A percentile compares a stretch with the other conserved stretches of the same genome.
Conservation (phyloP, 306 rosid genomes). For the Medicago ruthenica region DNA sequence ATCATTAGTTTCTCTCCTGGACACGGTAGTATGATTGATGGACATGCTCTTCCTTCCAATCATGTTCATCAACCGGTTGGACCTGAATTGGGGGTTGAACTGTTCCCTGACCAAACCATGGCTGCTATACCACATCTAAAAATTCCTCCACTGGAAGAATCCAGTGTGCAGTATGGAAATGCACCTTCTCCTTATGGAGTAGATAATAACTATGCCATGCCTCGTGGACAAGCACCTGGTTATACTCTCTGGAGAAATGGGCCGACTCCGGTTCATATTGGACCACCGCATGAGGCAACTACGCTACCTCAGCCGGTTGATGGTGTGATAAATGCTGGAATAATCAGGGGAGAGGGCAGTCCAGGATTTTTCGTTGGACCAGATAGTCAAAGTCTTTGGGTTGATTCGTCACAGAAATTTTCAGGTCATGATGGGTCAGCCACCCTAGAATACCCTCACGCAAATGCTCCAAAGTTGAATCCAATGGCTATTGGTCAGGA, state of each 20-base stretch:
- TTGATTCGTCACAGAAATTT: slow-evolving; percentile 71
- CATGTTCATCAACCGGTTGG: slow-evolving; percentile 65
- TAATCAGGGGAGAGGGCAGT: slow-evolving; percentile 68
- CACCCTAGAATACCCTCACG: slow-evolving; percentile 58
- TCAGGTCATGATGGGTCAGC: slow-evolving; percentile 65
- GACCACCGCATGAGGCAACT: slow-evolving; percentile 68
- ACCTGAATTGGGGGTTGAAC: slow-evolving; percentile 68
- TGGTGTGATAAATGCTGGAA: slow-evolving; percentile 67
- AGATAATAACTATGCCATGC: slow-evolving; percentile 60
- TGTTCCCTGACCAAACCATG: slow-evolving; percentile 71
- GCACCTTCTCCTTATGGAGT: slow-evolving; percentile 65
- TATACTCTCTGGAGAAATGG: slow-evolving; percentile 70
- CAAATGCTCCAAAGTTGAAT: slow-evolving; percentile 58
- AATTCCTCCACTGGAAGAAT: slow-evolving; percentile 70
- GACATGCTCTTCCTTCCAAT: slow-evolving; percentile 56
- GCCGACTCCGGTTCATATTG: slow-evolving; percentile 59
- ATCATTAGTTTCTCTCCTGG: slow-evolving; percentile 62
- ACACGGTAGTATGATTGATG: slow-evolving; percentile 61
- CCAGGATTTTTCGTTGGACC: slow-evolving; percentile 62
- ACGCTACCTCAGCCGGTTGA: slow-evolving; percentile 59
- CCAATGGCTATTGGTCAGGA: slow-evolving; percentile 54
- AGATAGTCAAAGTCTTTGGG: slow-evolving; percentile 70
- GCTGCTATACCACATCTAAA: slow-evolving; percentile 57
- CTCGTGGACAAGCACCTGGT: slow-evolving; percentile 68
- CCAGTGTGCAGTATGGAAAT: slow-evolving; percentile 64